Base-by-base conservation (phyloP, 495 filamentous ascomycete species). In the Paragyromitra xinjiangensis region DNA sequence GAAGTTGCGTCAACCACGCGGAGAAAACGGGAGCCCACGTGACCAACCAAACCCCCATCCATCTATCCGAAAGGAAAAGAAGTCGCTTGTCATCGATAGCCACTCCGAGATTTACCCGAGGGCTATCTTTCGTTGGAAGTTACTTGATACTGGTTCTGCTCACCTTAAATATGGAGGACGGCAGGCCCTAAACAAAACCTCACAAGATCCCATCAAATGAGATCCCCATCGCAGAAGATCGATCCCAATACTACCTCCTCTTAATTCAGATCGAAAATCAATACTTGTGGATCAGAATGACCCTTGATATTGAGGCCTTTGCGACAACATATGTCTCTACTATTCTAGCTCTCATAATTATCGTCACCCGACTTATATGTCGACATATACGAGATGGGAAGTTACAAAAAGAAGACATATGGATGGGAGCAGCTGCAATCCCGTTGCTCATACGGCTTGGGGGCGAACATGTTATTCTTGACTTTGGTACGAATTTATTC, bases 341-440 rank as follows among this genome's bases (percentile, higher is more conserved):
- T 3, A 19, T 63, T 26, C 12, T 75, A 26, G 58, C 75, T 11
- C 34, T 78, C n/a, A 51, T 61, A n/a, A 40, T 66, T 14, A 78
- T 78, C 26, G 48, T 19, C n/a, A 58, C 24, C 48, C 58, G 75
- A 24, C 42, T 78, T 11, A 19, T 78, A 1, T 73, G 24, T 14
- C 59, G 69, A 7, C 14, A 24, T 26, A 42, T 8, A 58, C 75
- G 70, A 50, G 39, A 39, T n/a, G 70, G 63, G 40, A 64, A 64
- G n/a, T 26, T 67, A 39, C 40, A 70, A 48, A n/a, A 6, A 9
- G 70, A 75, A 7, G 69, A 78, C 19, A 62, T 56, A 50, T 78
- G 75, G 75, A 78, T 78, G 75, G 61, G 45, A 12, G 40, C 64
- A 12, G 73, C 75, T 14, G 42, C 53, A 14, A n/a, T 78, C 16